A percentile compares a stretch with the other conserved stretches of the same genome.
These are phyloP conservation scores for Alternaria arbusti DNA, from an alignment of 2,329 filamentous ascomycete genomes.

Conservation along the genomic window DNA sequence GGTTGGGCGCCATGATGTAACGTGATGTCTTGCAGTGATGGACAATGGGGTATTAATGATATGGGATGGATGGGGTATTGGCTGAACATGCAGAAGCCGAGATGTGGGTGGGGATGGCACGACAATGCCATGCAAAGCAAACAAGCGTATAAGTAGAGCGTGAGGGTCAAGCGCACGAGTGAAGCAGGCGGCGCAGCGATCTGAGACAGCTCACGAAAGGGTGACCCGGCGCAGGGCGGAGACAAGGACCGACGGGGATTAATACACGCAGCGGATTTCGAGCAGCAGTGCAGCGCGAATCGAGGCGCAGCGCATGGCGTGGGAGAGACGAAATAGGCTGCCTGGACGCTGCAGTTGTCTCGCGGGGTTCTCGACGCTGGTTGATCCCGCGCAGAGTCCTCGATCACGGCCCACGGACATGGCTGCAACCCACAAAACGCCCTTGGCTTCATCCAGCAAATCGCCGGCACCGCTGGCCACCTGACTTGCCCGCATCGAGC, in stretches of 20 bases:
- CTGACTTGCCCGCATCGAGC: constrained; percentile 24
- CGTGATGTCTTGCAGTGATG: constrained; percentile 4
- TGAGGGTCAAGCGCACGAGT: constrained; percentile 12
- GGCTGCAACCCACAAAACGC: constrained; percentile 21
- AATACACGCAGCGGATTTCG: constrained; percentile 20
- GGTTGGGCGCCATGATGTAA: constrained; percentile 40
- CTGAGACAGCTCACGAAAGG: constrained; percentile 32
- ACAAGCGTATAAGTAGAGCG: constrained; percentile 25
- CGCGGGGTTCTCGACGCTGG: constrained; percentile 14
- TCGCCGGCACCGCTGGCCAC: constrained; percentile 20
- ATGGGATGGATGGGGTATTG: constrained; percentile 7
- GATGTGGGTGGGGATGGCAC: constrained; percentile 17
- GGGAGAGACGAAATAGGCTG: constrained; percentile 23
- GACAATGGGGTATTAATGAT: constrained; percentile 6
- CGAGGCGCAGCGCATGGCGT: constrained; percentile 34
- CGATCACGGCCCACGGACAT: constrained; percentile 30
- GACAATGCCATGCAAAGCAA: constrained; percentile 21
- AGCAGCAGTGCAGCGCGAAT: constrained; percentile 20
- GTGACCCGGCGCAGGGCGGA: constrained; percentile 36
- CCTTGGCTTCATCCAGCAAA: constrained; percentile 25
- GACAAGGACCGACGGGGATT: constrained; percentile 25
- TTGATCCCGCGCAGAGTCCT: constrained; percentile 20
- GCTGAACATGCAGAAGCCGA: constrained; percentile 5
- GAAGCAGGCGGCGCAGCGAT: constrained; percentile 32
- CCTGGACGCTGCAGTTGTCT: constrained; percentile 16